Base-by-base conservation (phyloP, 352 stramenopile genomes). In the Phytophthora multivora region DNA sequence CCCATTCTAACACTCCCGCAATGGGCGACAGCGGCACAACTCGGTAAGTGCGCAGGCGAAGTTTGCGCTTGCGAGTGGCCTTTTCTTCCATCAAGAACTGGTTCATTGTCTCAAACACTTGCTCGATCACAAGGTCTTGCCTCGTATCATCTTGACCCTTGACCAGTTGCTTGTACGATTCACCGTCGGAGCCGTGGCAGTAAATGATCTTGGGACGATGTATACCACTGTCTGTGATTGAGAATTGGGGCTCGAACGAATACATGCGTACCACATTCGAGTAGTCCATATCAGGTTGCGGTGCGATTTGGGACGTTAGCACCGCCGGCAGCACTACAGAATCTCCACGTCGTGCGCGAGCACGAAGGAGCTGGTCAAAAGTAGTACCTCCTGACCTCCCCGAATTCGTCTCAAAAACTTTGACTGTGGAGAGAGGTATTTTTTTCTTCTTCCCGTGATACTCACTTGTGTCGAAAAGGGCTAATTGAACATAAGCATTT, bases 1-100 rank as follows among this genome's bases (percentile, higher is more conserved):
- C 97, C 96, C 96, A 99, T 73, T 99, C 97, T 5, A 99, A 76
- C 46, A 99, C 95, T 26, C 98, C 98, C 50, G 89, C 92, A 18
- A 93, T 88, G 4, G 96, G 96, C 11, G 84, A 94, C 5, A 96
- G 58, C 38, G 88, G 88, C 9, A 94, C 83, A 23, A 99, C 96
- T 55, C 96, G 97, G 78, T 99, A 99, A 15, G 97, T 99, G 9
- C 96, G 86, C 13, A 99, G 71, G 3, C 79, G 76, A 18, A 98
- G 73, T 12, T 91, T 86, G 3, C 88, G 77, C 42, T 86, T 74
- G 0, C 75, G 62, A 35, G 84, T 91, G 7, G 67, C 59, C 16
- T 78, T 67, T 38, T 96, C 79, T 18, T 90, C 82, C 23, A 71
- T 77, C 21, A 97, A 69, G 13, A 97, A 96, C 10, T 92, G 81